phyloP scores from a whole-genome alignment of 169 alveolate genomes.

The Plasmodium vivax region DNA sequence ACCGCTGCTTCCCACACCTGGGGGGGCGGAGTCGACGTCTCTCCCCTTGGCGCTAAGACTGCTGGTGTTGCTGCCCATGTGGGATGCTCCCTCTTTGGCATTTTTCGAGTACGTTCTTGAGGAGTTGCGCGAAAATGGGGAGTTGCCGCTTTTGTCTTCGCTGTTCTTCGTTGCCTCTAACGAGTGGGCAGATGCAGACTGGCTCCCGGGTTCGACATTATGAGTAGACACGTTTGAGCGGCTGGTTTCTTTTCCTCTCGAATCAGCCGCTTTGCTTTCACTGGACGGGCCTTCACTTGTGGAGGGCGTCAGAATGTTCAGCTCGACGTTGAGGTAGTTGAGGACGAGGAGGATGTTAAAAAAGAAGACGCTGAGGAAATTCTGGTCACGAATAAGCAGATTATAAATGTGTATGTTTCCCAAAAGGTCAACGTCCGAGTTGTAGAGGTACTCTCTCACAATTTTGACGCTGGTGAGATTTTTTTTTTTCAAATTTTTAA shows the following conservation, averaged over 20 bases:
- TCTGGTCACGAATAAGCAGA: constrained; percentile 24
- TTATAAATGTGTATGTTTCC: constrained; percentile 38
- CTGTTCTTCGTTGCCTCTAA: background rate
- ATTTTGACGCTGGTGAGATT: constrained; percentile 1
- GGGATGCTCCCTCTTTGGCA: background rate
- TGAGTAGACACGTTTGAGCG: background rate
- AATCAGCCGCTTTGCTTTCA: background rate
- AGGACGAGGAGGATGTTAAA: constrained; percentile 20
- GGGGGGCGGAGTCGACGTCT: background rate
- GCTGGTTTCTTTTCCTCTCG: background rate
- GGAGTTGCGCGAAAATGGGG: background rate
- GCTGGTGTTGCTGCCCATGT: background rate
- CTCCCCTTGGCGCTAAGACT: background rate
- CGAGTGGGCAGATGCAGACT: background rate
- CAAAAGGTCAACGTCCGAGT: constrained; percentile 7
- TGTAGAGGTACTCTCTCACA: constrained; percentile 4
- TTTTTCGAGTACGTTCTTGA: background rate
- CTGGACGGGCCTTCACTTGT: background rate
- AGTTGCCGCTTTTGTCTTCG: background rate
- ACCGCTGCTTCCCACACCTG: background rate
- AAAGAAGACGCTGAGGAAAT: constrained; percentile 24
- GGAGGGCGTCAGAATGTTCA: background rate
- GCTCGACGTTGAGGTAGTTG: constrained; percentile 24
- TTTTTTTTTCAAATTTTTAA: constrained; percentile 24
- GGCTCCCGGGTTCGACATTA: background rate